These are phyloP conservation scores for Pholiota conissans DNA, from an alignment of 768 basidiomycete species.

Conservation along the genomic window DNA sequence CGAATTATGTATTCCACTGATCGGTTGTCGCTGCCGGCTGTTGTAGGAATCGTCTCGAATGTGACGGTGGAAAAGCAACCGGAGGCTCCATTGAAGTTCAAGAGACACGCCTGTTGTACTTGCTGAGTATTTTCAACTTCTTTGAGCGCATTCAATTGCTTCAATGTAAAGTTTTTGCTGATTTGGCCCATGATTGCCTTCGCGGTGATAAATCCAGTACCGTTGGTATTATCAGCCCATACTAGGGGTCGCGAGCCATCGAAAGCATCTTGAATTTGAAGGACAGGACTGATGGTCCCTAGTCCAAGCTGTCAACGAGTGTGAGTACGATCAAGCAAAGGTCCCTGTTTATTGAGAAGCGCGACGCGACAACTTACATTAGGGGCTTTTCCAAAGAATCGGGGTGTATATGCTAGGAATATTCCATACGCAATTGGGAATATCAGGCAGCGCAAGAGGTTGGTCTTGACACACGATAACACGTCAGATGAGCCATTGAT, in stretches of 20 bases:
- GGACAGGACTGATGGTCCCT: conserved; percentile 49
- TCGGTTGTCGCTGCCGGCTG: neutral
- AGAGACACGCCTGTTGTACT: conserved; percentile 60
- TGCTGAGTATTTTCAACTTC: conserved; percentile 46
- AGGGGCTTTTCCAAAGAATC: neutral
- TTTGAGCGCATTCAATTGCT: conserved; percentile 49
- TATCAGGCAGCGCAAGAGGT: conserved; percentile 56
- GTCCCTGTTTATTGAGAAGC: conserved; percentile 50
- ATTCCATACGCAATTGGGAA: conserved; percentile 66
- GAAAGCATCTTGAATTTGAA: conserved; percentile 43
- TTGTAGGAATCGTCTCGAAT: neutral
- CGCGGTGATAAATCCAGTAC: conserved; percentile 31
- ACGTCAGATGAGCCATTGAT: neutral
- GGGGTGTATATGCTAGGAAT: conserved; percentile 45
- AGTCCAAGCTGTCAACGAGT: conserved; percentile 57
- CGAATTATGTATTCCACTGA: neutral
- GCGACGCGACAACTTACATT: conserved; percentile 44
- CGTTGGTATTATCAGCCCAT: conserved; percentile 71
- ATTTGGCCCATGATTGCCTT: conserved; percentile 60
- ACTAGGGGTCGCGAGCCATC: conserved; percentile 51
- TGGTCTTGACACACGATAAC: neutral
- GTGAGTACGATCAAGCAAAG: conserved; percentile 59
- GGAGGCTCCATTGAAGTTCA: conserved; percentile 72
- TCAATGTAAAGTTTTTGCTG: conserved; percentile 47
- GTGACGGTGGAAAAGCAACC: conserved; percentile 66